Percentiles rank a stretch among this genome's conserved stretches.
These are phyloP conservation scores for Gliomastix tumulicola DNA, from an alignment of 2,329 filamentous ascomycete species.

Conservation along the genomic window DNA sequence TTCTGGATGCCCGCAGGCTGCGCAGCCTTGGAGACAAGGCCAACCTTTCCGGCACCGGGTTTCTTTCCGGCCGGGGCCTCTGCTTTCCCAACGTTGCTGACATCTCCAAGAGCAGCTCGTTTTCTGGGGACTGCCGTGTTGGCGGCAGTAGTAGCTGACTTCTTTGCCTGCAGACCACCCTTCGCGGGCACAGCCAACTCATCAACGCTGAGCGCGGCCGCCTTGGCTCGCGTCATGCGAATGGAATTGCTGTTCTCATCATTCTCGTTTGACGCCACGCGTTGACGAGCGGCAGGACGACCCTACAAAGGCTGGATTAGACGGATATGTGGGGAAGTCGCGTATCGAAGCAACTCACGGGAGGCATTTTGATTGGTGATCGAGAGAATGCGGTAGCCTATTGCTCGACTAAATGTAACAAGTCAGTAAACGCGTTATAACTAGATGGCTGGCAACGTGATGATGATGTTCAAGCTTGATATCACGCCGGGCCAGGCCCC, in stretches of 20 bases:
- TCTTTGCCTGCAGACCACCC: conserved; percentile 66
- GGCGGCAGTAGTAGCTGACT: conserved; percentile 43
- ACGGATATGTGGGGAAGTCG: conserved; percentile 7
- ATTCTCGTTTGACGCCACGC: conserved; percentile 83
- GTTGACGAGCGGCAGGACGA: conserved; percentile 42
- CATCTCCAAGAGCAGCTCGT: conserved; percentile 82
- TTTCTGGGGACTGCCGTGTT: conserved; percentile 52
- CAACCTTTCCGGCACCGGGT: conserved; percentile 51
- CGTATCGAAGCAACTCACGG: conserved; percentile 16
- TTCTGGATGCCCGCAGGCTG: conserved; percentile 82
- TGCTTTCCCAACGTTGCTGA: conserved; percentile 88
- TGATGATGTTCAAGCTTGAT: not conserved
- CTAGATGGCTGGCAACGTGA: too few species aligned
- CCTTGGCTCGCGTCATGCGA: conserved; percentile 89
- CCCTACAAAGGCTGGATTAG: conserved; percentile 8
- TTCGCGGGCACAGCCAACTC: conserved; percentile 50
- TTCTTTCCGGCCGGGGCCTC: conserved; percentile 72
- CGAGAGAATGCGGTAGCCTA: too few species aligned
- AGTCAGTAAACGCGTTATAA: too few species aligned
- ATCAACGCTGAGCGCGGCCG: conserved; percentile 64
- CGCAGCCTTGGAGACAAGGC: conserved; percentile 71
- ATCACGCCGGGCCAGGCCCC: too few species aligned
- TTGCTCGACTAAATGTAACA: too few species aligned
- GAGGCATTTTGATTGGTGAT: conserved; percentile 29
- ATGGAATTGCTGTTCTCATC: conserved; percentile 80